Conservation (phyloP, 768 basidiomycete species). For the Phanerochaete sordida region DNA sequence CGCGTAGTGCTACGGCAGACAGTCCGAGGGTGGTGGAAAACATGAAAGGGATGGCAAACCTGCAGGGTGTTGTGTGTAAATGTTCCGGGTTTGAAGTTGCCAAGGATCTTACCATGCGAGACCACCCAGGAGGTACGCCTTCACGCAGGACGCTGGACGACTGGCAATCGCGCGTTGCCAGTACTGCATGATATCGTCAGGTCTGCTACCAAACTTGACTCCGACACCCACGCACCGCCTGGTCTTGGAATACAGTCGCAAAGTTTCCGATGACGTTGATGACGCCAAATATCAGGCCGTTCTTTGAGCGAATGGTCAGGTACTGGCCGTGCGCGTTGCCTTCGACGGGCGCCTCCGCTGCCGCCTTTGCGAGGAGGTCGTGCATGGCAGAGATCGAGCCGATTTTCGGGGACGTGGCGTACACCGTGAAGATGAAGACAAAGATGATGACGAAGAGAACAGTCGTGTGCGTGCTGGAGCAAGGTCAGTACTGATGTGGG, state of each 20-base stretch:
- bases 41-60: conserved; percentile 84
- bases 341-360: conserved; percentile 52
- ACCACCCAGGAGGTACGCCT: conserved; percentile 88
- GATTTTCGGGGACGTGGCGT: conserved; percentile 74
- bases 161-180: conserved; percentile 93
- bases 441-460: conserved; percentile 88
- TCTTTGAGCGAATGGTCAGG: conserved; percentile 49
- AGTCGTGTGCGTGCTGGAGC: conserved; percentile 72
- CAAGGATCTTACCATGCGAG: conserved; percentile 62
- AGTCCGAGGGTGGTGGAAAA: conserved; percentile 88
- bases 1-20: conserved; percentile 77
- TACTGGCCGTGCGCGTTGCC: conserved; percentile 89
- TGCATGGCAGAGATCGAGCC: conserved; percentile 80
- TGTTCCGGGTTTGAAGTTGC: background rate
- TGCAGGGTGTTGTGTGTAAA: conserved; percentile 14
- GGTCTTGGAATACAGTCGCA: conserved; percentile 55
- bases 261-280: conserved; percentile 90
- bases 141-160: conserved; percentile 79
- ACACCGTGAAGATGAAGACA: conserved; percentile 72
- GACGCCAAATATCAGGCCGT: conserved; percentile 64
- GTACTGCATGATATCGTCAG: conserved; percentile 39
- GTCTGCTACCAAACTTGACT: background rate
- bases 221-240: conserved; percentile 20
- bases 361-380: conserved; percentile 61
- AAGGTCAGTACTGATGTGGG: background rate